Base-by-base conservation (phyloP, 305 asterid species). In the Rubia peregrina region DNA sequence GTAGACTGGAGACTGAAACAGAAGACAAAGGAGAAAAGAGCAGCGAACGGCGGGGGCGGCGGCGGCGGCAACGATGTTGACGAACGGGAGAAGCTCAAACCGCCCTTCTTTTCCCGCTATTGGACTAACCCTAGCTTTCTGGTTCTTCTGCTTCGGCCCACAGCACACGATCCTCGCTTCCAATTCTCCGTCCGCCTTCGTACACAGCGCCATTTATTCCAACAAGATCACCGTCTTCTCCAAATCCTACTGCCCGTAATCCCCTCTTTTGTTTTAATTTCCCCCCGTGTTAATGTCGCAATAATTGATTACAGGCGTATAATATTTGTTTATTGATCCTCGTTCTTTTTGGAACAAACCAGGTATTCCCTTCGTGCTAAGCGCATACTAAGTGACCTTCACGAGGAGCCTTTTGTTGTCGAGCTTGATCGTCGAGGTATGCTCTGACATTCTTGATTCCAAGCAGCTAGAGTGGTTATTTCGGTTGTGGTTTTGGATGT, bases 371-470 rank as follows among this genome's bases (percentile, higher is more conserved):
- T 74, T 76, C 85, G 84, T 56, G 98, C 87, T 57, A 92, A 92
- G 81, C 80, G 71, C 65, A 69, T 92, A 74, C 87, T 92, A 53
- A 65, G 79, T 65, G 86, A 89, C 73, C 96, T 90, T 57, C 85
- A 81, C 75, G 97, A 93, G 83, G 77, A 83, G 73, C 96, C 96
- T 46, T 88, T 75, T 83, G 91, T 90, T 2, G 98, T 93, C 76
- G 98, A 93, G 88, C 97, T 93, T 78, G 98, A 93, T 87, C 98
- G 82, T 81, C 87, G 96, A 80, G 97, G 97, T 90, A 78, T 42
- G 10, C 43, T 61, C 0, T 44, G 0, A 36, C 11, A 3, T 33
- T 53, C 69, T 48, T 36, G 14, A 41, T 40, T 49, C 36, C 62
- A 41, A 42, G 11, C 1, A 3, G 61, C 43, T 21, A 21, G 6